Evolutionary conservation across 148 eudicot genomes (phyloP).

Genomic region (Camellia lanceoleosa): DNA sequence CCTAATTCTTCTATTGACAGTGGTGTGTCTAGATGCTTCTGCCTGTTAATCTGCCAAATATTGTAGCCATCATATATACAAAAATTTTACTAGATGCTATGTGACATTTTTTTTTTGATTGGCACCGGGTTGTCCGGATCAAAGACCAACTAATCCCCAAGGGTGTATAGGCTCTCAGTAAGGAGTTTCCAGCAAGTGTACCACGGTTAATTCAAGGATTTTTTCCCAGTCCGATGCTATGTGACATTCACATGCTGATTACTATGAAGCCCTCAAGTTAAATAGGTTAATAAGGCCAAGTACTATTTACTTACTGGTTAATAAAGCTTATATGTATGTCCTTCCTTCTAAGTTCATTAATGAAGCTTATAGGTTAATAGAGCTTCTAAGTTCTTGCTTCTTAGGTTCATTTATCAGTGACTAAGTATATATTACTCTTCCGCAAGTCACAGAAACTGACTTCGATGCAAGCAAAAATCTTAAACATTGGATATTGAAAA

Average conservation of each 20-base stretch:
- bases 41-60: not conserved
- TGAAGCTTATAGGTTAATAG: not conserved
- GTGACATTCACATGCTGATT: not conserved
- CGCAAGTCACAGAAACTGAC: constrained; percentile 8
- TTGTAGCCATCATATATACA: not conserved
- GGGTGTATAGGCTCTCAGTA: no score
- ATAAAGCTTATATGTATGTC: not conserved
- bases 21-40: not conserved
- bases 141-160: no score
- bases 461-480: not conserved
- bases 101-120: no score
- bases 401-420: not conserved
- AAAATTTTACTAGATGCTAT: no score
- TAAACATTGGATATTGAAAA: not conserved
- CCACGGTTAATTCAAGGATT: no score
- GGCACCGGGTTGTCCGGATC: no score
- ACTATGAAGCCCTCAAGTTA: not conserved
- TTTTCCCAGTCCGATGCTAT: not conserved
- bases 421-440: not conserved
- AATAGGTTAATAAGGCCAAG: not conserved
- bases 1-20: not conserved
- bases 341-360: not conserved
- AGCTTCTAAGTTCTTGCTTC: not conserved
- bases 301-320: not conserved
- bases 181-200: no score